These are phyloP conservation scores for Suhomyces coccinellae DNA, from an alignment of 1,139 yeast genomes.

Conservation along the genomic window DNA sequence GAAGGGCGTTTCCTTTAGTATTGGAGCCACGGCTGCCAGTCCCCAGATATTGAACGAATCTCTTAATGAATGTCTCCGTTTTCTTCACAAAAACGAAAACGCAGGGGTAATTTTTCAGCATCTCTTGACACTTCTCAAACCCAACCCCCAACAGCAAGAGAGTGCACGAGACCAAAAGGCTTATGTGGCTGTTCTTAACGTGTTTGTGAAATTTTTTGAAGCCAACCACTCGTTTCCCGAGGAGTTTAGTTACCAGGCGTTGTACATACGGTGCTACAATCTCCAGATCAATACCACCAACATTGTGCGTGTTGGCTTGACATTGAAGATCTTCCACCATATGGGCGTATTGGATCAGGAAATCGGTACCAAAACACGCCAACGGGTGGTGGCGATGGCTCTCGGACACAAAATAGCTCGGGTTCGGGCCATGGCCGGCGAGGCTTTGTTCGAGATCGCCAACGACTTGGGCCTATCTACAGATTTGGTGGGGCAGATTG, in stretches of 20 bases:
- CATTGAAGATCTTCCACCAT: slow-evolving; percentile 39
- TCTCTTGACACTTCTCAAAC: slow-evolving; percentile 20
- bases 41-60: slow-evolving; percentile 48
- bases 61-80: slow-evolving; percentile 41
- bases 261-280: slow-evolving; percentile 57
- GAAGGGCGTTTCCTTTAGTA: slow-evolving; percentile 57
- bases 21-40: slow-evolving; percentile 62
- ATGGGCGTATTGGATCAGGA: slow-evolving; percentile 18
- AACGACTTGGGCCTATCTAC: slow-evolving; percentile 19
- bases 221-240: slow-evolving; percentile 32
- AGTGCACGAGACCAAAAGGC: slow-evolving; percentile 23
- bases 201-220: slow-evolving; percentile 44
- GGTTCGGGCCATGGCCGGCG: slow-evolving; percentile 33
- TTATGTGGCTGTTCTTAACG: slow-evolving; percentile 26
- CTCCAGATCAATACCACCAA: slow-evolving; percentile 51
- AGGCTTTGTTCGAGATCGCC: slow-evolving; percentile 34
- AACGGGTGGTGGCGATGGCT: slow-evolving; percentile 27
- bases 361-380: slow-evolving; percentile 16
- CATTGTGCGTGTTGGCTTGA: slow-evolving; percentile 30
- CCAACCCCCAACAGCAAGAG: slow-evolving; percentile 11
- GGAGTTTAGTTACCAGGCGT: slow-evolving; percentile 36
- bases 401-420: slow-evolving; percentile 30
- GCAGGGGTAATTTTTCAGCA: slow-evolving; percentile 8
- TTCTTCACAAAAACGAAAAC: slow-evolving; percentile 21
- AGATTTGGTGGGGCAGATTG: slow-evolving; percentile 13